Evolutionary conservation across 1,284 basidiomycete species (phyloP).

Genomic region (Omphalotus olearius): DNA sequence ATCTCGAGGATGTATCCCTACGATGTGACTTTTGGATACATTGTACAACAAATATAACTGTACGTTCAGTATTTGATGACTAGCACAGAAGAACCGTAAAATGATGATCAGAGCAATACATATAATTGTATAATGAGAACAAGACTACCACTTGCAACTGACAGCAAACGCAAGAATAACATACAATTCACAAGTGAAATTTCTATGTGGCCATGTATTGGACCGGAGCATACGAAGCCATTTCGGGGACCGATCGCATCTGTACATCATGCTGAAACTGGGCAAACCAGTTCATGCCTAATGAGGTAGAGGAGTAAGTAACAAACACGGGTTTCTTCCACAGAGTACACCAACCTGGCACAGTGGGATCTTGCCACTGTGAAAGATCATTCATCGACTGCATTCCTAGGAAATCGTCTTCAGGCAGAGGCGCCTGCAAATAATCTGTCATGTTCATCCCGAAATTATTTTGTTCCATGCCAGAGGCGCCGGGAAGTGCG

Average conservation of each 20-base stretch:
- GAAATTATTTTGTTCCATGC: not conserved
- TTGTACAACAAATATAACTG: too few species aligned
- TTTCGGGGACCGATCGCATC: constrained; percentile 7
- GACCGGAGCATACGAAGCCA: constrained; percentile 1
- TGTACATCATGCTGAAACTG: constrained; percentile 15
- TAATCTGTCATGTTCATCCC: constrained; percentile 6
- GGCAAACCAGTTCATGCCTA: constrained; percentile 12
- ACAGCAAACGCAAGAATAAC: not conserved
- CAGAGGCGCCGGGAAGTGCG: constrained; percentile 2
- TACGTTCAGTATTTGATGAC: too few species aligned
- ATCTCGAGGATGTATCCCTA: not conserved
- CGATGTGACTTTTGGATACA: not conserved
- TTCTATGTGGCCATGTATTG: constrained; percentile 6
- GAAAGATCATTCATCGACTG: constrained; percentile 10
- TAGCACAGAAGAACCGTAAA: too few species aligned
- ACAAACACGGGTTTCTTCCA: not conserved
- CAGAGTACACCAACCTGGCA: constrained; percentile 5
- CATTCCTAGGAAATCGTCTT: constrained; percentile 10
- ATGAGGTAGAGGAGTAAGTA: not conserved
- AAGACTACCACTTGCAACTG: not conserved
- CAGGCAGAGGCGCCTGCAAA: constrained; percentile 1
- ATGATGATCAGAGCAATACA: too few species aligned
- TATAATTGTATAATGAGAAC: not conserved
- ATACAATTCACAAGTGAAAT: not conserved
- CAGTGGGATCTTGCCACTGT: constrained; percentile 10